Evolutionary conservation across 192 early-diverging fungal species (phyloP).

Genomic region (Thoreauomyces humboldtii): DNA sequence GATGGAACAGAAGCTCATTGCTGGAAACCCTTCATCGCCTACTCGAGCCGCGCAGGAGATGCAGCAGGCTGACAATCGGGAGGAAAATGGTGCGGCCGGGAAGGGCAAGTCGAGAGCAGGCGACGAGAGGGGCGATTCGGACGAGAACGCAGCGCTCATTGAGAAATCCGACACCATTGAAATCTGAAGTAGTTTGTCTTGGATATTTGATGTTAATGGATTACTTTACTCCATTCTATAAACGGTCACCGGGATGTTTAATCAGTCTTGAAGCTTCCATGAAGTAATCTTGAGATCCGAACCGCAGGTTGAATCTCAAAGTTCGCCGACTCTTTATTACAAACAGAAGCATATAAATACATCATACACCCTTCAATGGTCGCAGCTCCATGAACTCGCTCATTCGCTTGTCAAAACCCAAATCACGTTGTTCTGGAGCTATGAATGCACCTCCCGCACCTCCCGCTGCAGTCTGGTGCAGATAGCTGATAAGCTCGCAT

Average conservation of each 20-base stretch:
- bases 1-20: conserved; percentile 10
- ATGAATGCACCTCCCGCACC: not conserved
- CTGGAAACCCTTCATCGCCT: not conserved
- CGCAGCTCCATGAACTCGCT: conserved; percentile 7
- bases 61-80: conserved; percentile 5
- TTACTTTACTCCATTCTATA: too few species aligned
- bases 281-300: too few species aligned
- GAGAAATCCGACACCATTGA: conserved; percentile 28
- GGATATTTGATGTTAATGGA: too few species aligned
- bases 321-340: too few species aligned
- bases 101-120: not conserved
- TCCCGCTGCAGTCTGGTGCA: not conserved
- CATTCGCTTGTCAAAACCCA: conserved; percentile 11
- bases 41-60: conserved; percentile 9
- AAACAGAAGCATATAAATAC: too few species aligned
- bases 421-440: not conserved
- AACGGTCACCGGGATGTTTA: too few species aligned
- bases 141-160: conserved; percentile 9
- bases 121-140: not conserved
- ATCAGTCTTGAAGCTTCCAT: too few species aligned
- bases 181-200: too few species aligned
- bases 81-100: not conserved
- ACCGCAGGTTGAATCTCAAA: too few species aligned
- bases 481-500: conserved; percentile 34
- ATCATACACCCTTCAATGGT: not conserved